Evolutionary conservation across 2,329 filamentous ascomycete genomes (phyloP).

Genomic region (Zymoseptoria passerinii): DNA sequence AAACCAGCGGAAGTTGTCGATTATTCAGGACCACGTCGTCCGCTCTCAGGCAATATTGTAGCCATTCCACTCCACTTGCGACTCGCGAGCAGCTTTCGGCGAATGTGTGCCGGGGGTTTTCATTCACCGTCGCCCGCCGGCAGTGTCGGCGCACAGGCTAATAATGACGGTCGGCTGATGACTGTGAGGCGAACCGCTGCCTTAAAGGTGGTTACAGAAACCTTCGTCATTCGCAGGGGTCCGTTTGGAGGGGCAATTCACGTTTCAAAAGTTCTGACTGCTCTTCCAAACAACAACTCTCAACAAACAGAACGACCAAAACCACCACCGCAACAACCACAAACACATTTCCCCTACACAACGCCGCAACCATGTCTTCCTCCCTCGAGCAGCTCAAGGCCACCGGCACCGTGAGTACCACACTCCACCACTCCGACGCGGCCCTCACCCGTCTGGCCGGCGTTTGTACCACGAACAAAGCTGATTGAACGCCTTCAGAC

Average conservation of each 20-base stretch:
- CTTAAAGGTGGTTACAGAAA: not conserved
- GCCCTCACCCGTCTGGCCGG: slow-evolving; percentile 5
- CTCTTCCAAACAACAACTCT: not conserved
- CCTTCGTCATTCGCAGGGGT: not conserved
- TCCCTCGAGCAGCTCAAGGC: slow-evolving; percentile 97
- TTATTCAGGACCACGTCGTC: not conserved
- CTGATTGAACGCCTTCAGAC: slow-evolving; percentile 46
- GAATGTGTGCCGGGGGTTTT: not conserved
- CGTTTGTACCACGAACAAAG: slow-evolving; percentile 14
- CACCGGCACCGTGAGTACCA: slow-evolving; percentile 76
- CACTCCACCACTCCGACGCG: not conserved
- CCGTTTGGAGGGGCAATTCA: not conserved
- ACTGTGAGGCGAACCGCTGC: not conserved
- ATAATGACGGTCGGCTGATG: not conserved
- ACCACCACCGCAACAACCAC: not conserved
- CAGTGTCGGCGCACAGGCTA: not conserved
- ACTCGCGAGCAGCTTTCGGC: not conserved
- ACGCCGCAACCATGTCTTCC: slow-evolving; percentile 56
- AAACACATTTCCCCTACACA: not conserved
- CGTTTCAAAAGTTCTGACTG: not conserved
- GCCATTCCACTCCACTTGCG: not conserved
- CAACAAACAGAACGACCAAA: slow-evolving; percentile 1
- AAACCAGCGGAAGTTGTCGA: not conserved
- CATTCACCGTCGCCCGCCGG: not conserved
- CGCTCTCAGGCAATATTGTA: not conserved